phyloP scores from a whole-genome alignment of 1,284 basidiomycete genomes.

The Mycena sp. region DNA sequence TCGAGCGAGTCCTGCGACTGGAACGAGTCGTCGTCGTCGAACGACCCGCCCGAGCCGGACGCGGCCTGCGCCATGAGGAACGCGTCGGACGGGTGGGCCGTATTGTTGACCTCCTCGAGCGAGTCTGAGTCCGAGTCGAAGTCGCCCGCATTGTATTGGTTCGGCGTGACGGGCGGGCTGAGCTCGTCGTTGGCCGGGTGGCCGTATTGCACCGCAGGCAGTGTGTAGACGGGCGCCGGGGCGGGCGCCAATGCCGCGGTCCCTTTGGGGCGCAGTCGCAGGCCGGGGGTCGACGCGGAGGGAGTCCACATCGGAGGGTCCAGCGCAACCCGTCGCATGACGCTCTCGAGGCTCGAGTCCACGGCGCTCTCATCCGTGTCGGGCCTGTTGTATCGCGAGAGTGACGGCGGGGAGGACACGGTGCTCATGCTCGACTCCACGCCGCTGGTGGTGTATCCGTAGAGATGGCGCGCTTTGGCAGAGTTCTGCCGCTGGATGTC shows the following conservation, averaged over 20 bases:
- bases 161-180: constrained; percentile 20
- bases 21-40: constrained; percentile 25
- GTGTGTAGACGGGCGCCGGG: background rate
- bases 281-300: constrained; percentile 21
- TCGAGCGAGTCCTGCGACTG: constrained; percentile 21
- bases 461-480: constrained; percentile 35
- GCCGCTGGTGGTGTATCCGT: constrained; percentile 36
- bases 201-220: constrained; percentile 7
- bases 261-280: constrained; percentile 26
- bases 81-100: constrained; percentile 49
- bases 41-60: constrained; percentile 20
- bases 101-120: constrained; percentile 57
- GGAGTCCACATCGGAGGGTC: constrained; percentile 39
- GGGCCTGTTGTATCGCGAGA: constrained; percentile 64
- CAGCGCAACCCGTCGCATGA: constrained; percentile 63
- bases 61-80: constrained; percentile 11
- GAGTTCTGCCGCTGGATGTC: constrained; percentile 52
- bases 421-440: constrained; percentile 71
- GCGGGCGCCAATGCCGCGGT: constrained; percentile 17
- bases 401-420: constrained; percentile 71
- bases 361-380: constrained; percentile 55
- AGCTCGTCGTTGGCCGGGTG: background rate
- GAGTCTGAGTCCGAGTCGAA: constrained; percentile 55
- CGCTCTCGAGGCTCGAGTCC: constrained; percentile 55
- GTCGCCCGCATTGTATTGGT: constrained; percentile 43